A percentile compares a stretch with the other conserved stretches of the same genome.
These are phyloP conservation scores for Zygosaccharomyces siamensis DNA, from an alignment of 805 yeast genomes.

Conservation along the genomic window DNA sequence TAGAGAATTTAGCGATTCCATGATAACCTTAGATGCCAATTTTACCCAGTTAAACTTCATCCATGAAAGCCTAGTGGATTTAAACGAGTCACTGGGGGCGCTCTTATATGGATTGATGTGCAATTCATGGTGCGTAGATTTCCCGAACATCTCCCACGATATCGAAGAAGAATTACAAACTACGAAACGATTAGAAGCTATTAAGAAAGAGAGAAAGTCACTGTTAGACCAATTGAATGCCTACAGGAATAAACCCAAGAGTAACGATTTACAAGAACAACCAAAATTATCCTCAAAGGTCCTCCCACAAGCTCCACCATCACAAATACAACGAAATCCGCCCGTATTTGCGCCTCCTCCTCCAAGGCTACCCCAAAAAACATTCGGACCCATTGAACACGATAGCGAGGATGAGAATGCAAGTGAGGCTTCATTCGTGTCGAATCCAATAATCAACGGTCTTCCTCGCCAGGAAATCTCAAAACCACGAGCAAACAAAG, in stretches of 20 bases:
- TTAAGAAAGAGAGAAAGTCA: slow-evolving; percentile 20
- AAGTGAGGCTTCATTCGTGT: slow-evolving; percentile 34
- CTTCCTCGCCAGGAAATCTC: slow-evolving; percentile 5
- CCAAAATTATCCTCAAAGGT: background rate
- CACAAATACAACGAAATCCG: background rate
- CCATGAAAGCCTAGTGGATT: slow-evolving; percentile 56
- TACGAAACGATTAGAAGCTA: slow-evolving; percentile 16
- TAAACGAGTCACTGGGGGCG: slow-evolving; percentile 76
- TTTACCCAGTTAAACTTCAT: slow-evolving; percentile 52
- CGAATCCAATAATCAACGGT: slow-evolving; percentile 25
- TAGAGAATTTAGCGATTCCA: slow-evolving; percentile 43
- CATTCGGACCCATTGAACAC: background rate
- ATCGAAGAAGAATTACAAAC: slow-evolving; percentile 24
- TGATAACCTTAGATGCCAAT: slow-evolving; percentile 54
- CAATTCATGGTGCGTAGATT: slow-evolving; percentile 86
- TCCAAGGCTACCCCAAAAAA: background rate
- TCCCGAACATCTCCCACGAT: slow-evolving; percentile 36
- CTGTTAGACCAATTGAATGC: slow-evolving; percentile 12
- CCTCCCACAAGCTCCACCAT: background rate
- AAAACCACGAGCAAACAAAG: slow-evolving; percentile 7
- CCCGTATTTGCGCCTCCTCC: slow-evolving; percentile 1
- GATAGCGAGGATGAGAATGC: slow-evolving; percentile 26
- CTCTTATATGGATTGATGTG: slow-evolving; percentile 75
- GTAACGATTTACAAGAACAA: background rate
- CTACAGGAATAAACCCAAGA: slow-evolving; percentile 5